A percentile compares a stretch with the other conserved stretches of the same genome.
phyloP scores from a whole-genome alignment of 345 rosid genomes.

The Leavenworthia alabamica region DNA sequence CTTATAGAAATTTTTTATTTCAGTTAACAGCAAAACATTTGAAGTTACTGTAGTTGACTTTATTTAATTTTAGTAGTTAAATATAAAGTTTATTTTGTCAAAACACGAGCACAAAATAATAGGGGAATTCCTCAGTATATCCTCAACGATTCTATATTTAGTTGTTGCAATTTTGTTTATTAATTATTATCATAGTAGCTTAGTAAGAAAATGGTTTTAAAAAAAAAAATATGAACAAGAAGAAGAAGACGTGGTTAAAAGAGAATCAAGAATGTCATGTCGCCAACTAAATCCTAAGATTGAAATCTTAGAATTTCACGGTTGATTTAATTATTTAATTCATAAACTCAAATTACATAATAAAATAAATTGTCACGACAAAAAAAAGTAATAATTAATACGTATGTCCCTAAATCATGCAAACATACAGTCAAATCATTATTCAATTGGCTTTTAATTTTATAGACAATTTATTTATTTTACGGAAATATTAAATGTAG shows the following conservation, averaged over 20 bases:
- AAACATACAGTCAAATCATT: not conserved
- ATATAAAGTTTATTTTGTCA: not conserved
- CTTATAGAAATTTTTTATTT: not conserved
- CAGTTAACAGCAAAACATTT: conserved; percentile 10
- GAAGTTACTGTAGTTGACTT: conserved; percentile 23
- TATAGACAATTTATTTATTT: not conserved
- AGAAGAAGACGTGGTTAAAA: conserved; percentile 20
- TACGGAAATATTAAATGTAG: not conserved
- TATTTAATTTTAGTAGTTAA: not conserved
- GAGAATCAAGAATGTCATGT: conserved; percentile 15
- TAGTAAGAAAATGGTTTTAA: not conserved
- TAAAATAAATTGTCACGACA: not conserved
- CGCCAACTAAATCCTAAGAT: conserved; percentile 22
- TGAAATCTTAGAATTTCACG: conserved; percentile 1
- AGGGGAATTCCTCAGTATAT: conserved; percentile 9
- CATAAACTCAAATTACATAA: not conserved
- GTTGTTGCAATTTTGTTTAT: not conserved
- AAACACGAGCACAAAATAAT: conserved; percentile 10
- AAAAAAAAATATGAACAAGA: not conserved
- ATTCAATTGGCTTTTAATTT: not conserved
- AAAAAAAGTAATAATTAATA: not conserved
- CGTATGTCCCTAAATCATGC: not conserved
- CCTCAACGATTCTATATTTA: not conserved
- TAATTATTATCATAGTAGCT: not conserved
- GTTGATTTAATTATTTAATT: not conserved